Evolutionary conservation across 305 asterid genomes (phyloP), one percentile per base, ranked within the genome.

Genomic region (Fraxinus dipetala): DNA sequence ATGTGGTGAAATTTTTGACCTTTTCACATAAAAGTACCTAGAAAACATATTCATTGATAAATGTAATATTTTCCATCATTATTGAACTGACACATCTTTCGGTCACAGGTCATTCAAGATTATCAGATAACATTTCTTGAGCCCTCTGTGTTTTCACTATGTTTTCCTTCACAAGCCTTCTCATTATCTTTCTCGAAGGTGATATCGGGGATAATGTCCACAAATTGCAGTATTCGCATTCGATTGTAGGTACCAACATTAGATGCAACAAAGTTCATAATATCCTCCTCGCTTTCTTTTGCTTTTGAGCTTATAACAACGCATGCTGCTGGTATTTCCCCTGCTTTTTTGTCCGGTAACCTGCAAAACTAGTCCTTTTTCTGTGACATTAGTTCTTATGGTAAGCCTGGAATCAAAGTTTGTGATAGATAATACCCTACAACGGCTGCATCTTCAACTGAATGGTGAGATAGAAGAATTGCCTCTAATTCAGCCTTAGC

Each of bases 401-500:
- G 6, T 80, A 20, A 56, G 2, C n/a, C 7, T 2, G 11, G 1
- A 13, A 4, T 75, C 10, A 31, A 30, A 18, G 75, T 6, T 31
- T 1, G 5, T 9, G 45, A 65, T 45, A n/a, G 56, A 48, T 28
- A 72, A 80, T 87, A 91, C 98, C 98, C 98, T 8, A 94, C 95
- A 28, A 94, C 95, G 63, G 99, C 98, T 45, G 97, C 95, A 84
- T 96, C 99, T 75, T 94, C 94, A 34, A 94, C 93, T 31, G 94
- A 93, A 75, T 95, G 93, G 81, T 96, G 98, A 56, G 91, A 86
- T 22, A 93, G 85, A 40, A 96, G 97, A 74, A 92, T 92, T 16
- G 97, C 99, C 88, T 96, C 98, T 87, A 94, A 77, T 86, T 96
- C 98, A 74, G 99, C 98, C 9, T 98, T 98, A 83, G 99, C 98